Evolutionary conservation across 306 rosid species (phyloP), one percentile per base, ranked within the genome.

Genomic region (Ochetophila trinervis): DNA sequence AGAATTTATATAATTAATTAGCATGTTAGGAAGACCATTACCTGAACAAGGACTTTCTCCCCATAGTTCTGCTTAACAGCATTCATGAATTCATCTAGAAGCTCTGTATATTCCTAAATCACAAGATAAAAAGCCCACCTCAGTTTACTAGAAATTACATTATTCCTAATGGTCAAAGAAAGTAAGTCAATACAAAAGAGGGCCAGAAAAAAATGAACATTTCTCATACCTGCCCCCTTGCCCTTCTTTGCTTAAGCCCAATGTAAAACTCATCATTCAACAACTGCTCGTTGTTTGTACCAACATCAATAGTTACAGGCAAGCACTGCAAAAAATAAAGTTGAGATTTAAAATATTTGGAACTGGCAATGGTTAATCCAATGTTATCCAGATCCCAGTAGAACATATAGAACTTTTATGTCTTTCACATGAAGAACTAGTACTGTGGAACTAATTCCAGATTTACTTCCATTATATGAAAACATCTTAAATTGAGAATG

Each of bases 11-110:
- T 23, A 59, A 50, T 42, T 23, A 59, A 50, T 42, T 18, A 23
- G 34, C 45, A 70, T 32, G 70, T 48, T 65, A 73, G 74, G 77
- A 75, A n/a, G n/a, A n/a, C n/a, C n/a, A n/a, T n/a, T 54, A 92
- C 98, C 98, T 92, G 98, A 11, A 87, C 32, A 14, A 93, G 83
- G 68, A 89, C 86, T 82, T 89, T 89, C 85, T 93, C 98, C 69
- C 97, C 98, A n/a, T 87, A 89, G 62, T 85, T 84, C 86, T 85
- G 91, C 88, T 93, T 93, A 58, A 79, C 96, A 16, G 97, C 98
- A 37, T 51, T 67, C 98, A 93, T 89, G 76, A 89, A 93, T 85
- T 93, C 98, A 6, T 93, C 97, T 52, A 93, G 86, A 81, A 93
- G 97, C 71, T 93, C 98, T 0, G 75, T 84, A 56, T 93, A 93